Evolutionary conservation across 2,329 filamentous ascomycete genomes (phyloP), one percentile per base, ranked within the genome.

Genomic region (Penicillium sp.): DNA sequence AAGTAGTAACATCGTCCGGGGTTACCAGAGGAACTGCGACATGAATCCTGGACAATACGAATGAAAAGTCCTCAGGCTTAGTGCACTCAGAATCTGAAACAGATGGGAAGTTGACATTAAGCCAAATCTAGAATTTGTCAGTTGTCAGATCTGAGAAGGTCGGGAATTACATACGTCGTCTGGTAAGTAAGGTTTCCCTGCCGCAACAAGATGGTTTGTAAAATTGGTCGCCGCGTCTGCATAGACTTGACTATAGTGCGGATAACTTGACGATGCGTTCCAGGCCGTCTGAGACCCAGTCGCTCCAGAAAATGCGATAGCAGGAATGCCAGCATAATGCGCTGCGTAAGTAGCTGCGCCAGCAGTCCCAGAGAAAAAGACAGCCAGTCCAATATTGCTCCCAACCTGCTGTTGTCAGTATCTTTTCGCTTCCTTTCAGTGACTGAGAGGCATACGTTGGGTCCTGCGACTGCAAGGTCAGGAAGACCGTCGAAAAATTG

Each of bases 71-170:
- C 24, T 72, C 71, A 0, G 78, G 67, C 18, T 74, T 71, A 10
- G 72, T 76, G 71, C 87, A 89, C 45, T 68, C 66, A 0, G 66
- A 75, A 5, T 72, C 68, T 2, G 65, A 70, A 1, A 83, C 79
- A 4, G 36, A 52, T 4, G 84, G 83, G 62, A 87, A 88, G 71
- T 90, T 90, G 60, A 90, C 85, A 59, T 89, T 90, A 26, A 90
- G 77, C 67, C 79, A 88, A 2, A 82, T 77, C 51, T 54, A 33
- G 12, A 7, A 23, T 17, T 13, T 37, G 13, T 10, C 3, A 13
- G 9, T 30, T 10, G 27, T 10, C 12, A 12, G 3, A 30, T 30
- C n/a, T 27, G 26, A 27, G 26, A 10, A 10, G 26, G 26, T 27
- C 26, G 10, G 26, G 26, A 10, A 27, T 27, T 27, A n/a, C 39